These are phyloP conservation scores for Talaromyces amestolkiae DNA, from an alignment of 2,329 filamentous ascomycete species.

Conservation along the genomic window DNA sequence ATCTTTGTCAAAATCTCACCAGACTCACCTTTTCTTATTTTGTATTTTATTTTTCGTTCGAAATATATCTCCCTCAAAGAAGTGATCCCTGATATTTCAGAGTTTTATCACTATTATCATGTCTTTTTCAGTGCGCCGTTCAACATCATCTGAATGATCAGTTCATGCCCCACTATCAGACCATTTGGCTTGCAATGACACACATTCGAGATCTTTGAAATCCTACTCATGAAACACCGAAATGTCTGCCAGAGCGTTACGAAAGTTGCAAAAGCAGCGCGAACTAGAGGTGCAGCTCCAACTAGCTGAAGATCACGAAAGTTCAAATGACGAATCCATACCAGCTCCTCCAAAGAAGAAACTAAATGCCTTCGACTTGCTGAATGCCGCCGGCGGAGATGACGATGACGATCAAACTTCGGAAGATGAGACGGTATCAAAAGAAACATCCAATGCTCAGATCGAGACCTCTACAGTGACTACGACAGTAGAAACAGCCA, in stretches of 20 bases:
- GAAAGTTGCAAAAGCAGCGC: conserved; percentile 61
- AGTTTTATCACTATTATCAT: neutral
- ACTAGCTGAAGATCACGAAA: conserved; percentile 38
- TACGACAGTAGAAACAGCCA: conserved; percentile 1
- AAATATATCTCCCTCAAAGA: neutral
- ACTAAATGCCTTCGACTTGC: conserved; percentile 55
- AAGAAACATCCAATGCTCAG: conserved; percentile 25
- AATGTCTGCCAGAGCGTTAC: conserved; percentile 66
- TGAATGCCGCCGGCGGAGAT: conserved; percentile 45
- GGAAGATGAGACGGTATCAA: conserved; percentile 25
- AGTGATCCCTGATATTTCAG: neutral
- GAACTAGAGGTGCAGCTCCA: conserved; percentile 47
- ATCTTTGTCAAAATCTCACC: conserved; percentile 2
- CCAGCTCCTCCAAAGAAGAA: conserved; percentile 39
- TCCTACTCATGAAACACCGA: conserved; percentile 12
- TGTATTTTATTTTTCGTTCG: neutral
- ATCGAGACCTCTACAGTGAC: conserved; percentile 24
- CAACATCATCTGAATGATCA: neutral
- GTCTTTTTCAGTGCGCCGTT: neutral
- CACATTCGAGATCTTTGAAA: conserved; percentile 1
- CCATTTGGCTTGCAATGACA: neutral
- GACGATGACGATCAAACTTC: conserved; percentile 8
- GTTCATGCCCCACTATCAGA: neutral
- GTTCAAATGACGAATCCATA: conserved; percentile 38
- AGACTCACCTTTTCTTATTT: neutral